Conservation (phyloP, 345 rosid species). For the Boechera retrofracta region DNA sequence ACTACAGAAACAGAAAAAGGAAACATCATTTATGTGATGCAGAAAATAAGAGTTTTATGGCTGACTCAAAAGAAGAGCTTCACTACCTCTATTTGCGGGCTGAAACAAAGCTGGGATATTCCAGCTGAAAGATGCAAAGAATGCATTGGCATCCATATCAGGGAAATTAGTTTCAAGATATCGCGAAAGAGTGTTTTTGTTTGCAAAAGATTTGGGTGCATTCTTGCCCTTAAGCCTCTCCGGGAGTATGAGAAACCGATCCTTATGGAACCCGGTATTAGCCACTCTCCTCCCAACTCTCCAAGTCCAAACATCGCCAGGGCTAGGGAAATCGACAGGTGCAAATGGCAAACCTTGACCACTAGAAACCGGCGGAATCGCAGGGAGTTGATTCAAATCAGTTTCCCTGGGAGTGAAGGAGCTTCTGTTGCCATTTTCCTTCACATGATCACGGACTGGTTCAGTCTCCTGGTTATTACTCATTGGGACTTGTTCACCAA, state of each 20-base stretch:
- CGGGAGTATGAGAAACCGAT: conserved; percentile 69
- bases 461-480: conserved; percentile 22
- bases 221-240: conserved; percentile 43
- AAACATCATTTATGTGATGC: not conserved
- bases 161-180: conserved; percentile 59
- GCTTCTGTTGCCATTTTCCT: conserved; percentile 39
- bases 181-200: conserved; percentile 58
- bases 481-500: conserved; percentile 12
- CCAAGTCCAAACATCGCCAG: conserved; percentile 90
- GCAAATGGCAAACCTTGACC: conserved; percentile 95
- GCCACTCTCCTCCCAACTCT: conserved; percentile 75
- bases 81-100: conserved; percentile 45
- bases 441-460: conserved; percentile 13
- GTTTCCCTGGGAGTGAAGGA: conserved; percentile 27
- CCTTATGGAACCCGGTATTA: conserved; percentile 54
- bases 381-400: conserved; percentile 48
- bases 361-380: conserved; percentile 49
- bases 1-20: conserved; percentile 28
- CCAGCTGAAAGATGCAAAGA: conserved; percentile 82
- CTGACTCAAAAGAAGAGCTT: not conserved
- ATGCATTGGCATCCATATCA: conserved; percentile 56
- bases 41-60: not conserved
- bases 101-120: conserved; percentile 60
- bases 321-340: conserved; percentile 72
- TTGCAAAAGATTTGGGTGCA: conserved; percentile 50